Evolutionary conservation across 164 flowering plant species (phyloP).

Genomic region (Malania oleifera): DNA sequence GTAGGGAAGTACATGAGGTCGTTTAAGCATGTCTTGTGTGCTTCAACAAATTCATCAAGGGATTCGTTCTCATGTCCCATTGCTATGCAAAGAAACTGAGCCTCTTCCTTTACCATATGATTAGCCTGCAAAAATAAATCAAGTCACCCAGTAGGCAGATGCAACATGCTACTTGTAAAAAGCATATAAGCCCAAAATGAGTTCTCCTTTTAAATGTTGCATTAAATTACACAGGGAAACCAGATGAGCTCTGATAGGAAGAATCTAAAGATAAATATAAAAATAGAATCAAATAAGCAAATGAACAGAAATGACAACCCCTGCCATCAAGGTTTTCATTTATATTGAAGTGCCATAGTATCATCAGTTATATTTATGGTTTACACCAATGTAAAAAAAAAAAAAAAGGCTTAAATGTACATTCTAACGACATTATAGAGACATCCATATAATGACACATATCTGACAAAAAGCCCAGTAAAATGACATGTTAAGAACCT

Average conservation of each 20-base stretch:
- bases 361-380: too few relatives aligned
- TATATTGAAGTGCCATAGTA: too few relatives aligned
- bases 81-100: constrained; percentile 65
- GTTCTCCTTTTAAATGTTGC: neutral
- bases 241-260: neutral
- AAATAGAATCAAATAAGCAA: too few relatives aligned
- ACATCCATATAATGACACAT: too few relatives aligned
- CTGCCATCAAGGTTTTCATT: too few relatives aligned
- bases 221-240: neutral
- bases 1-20: constrained; percentile 92
- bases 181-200: neutral
- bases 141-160: neutral
- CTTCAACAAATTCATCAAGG: constrained; percentile 81
- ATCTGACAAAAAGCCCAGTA: too few relatives aligned
- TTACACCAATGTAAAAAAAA: too few relatives aligned
- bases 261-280: too few relatives aligned
- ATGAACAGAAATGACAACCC: too few relatives aligned
- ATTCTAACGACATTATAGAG: too few relatives aligned
- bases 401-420: too few relatives aligned
- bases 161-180: neutral
- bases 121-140: constrained; percentile 52
- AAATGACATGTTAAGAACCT: too few relatives aligned
- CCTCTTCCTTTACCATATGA: constrained; percentile 59
- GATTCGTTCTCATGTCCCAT: constrained; percentile 89
- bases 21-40: constrained; percentile 75